phyloP scores from a whole-genome alignment of 331 rosid species.

The Rhamnella rubrinervis region DNA sequence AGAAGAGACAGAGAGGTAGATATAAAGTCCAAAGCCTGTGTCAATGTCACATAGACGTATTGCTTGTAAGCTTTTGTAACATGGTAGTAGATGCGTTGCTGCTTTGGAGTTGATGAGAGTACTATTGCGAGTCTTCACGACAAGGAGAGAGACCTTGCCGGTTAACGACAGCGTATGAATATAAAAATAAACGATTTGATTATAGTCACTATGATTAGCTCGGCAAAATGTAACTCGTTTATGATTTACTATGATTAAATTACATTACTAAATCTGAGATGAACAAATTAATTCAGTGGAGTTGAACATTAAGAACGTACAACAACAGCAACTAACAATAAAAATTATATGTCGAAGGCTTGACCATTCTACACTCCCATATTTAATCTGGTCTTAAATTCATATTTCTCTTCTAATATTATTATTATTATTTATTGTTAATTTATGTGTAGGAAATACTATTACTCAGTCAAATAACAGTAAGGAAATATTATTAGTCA shows the following conservation, averaged over 20 bases:
- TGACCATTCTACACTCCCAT: too few relatives aligned
- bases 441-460: too few relatives aligned
- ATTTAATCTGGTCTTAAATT: too few relatives aligned
- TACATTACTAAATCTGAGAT: neutral
- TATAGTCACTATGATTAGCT: conserved; percentile 7
- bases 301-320: neutral
- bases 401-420: too few relatives aligned
- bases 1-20: neutral
- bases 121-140: conserved; percentile 8
- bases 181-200: conserved; percentile 10
- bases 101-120: conserved; percentile 6
- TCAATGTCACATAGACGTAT: conserved; percentile 2
- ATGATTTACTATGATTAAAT: neutral
- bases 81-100: neutral
- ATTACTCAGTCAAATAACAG: too few relatives aligned
- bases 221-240: conserved; percentile 1
- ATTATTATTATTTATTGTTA: too few relatives aligned
- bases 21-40: conserved; percentile 1
- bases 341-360: too few relatives aligned
- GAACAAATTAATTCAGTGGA: neutral
- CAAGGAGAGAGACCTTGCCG: conserved; percentile 19
- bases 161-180: conserved; percentile 14
- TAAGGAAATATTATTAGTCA: too few relatives aligned
- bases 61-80: neutral
- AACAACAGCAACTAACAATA: neutral